Conservation (phyloP, 495 filamentous ascomycete genomes). For the Melanomma pulvis-pyrius region DNA sequence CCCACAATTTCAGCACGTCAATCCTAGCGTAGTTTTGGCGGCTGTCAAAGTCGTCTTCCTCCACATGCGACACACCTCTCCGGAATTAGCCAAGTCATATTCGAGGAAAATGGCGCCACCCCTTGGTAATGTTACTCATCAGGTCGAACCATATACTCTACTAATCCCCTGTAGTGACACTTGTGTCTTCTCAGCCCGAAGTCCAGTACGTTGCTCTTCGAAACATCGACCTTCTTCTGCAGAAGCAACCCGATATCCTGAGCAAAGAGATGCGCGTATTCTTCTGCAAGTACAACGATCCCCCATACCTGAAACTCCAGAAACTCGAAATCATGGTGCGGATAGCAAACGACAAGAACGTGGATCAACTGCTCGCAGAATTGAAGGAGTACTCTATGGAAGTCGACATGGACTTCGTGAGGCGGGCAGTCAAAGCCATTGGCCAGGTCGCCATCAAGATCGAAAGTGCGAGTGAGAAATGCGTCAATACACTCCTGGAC, state of each 20-base stretch:
- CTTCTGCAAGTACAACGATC: conserved; percentile 99
- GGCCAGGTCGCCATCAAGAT: conserved; percentile 99
- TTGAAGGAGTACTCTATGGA: conserved; percentile 97
- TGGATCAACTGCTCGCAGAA: conserved; percentile 91
- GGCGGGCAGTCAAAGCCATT: conserved; percentile 89
- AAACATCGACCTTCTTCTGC: conserved; percentile 93
- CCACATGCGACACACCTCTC: conserved; percentile 84
- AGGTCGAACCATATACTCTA: not conserved
- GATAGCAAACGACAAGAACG: conserved; percentile 97
- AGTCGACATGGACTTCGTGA: conserved; percentile 98
- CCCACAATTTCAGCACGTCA: conserved; percentile 98
- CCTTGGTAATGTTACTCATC: conserved; percentile 62
- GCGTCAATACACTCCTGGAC: conserved; percentile 90
- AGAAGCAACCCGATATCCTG: conserved; percentile 93
- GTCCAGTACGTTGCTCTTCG: conserved; percentile 96
- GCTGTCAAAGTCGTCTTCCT: conserved; percentile 98
- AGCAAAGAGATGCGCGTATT: conserved; percentile 98
- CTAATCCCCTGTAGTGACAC: conserved; percentile 66
- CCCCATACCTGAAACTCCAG: conserved; percentile 94
- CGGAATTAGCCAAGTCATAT: conserved; percentile 78
- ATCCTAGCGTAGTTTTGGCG: conserved; percentile 92
- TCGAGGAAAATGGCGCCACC: conserved; percentile 98
- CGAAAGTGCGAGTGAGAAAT: conserved; percentile 87
- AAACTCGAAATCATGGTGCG: conserved; percentile 99
- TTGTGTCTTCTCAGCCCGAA: conserved; percentile 93